These are phyloP conservation scores for Candida fluviatilis DNA, from an alignment of 805 yeast genomes.

Conservation along the genomic window DNA sequence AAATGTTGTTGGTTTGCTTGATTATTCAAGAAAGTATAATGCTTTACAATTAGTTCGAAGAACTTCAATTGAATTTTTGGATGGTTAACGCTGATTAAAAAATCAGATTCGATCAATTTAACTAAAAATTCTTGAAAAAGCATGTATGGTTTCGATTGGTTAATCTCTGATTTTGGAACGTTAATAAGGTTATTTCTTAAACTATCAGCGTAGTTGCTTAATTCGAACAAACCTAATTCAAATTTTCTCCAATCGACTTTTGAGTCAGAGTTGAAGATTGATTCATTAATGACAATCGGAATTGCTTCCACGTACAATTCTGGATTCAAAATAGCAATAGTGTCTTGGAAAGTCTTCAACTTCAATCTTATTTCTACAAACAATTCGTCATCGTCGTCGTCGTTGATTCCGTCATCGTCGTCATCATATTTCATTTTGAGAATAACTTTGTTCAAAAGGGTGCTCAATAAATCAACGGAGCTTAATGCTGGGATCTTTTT, in stretches of 20 bases:
- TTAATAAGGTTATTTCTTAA: conserved; percentile 74
- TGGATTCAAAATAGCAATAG: conserved; percentile 56
- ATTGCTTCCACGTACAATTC: conserved; percentile 58
- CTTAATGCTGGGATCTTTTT: conserved; percentile 46
- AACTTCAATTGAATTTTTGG: conserved; percentile 78
- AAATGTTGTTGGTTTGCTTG: conserved; percentile 35
- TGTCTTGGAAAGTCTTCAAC: conserved; percentile 79
- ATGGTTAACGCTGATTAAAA: conserved; percentile 52
- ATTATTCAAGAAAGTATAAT: conserved; percentile 54
- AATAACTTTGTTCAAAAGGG: conserved; percentile 65
- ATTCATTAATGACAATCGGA: conserved; percentile 54
- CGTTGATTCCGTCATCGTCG: conserved; percentile 54
- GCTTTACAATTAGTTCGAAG: conserved; percentile 82
- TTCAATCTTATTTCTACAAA: conserved; percentile 75
- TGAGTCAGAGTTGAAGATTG: conserved; percentile 27
- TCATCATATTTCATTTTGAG: conserved; percentile 77
- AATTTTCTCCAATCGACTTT: conserved; percentile 68
- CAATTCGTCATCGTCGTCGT: conserved; percentile 71
- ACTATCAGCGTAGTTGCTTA: conserved; percentile 74
- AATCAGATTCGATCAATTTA: conserved; percentile 47
- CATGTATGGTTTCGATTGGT: conserved; percentile 59
- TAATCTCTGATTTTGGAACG: conserved; percentile 60
- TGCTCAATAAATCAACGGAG: conserved; percentile 49
- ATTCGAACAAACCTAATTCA: conserved; percentile 83
- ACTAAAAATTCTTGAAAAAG: conserved; percentile 61